Evolutionary conservation across 106 monocot genomes (phyloP).

Genomic region (Ottelia alismoides): DNA sequence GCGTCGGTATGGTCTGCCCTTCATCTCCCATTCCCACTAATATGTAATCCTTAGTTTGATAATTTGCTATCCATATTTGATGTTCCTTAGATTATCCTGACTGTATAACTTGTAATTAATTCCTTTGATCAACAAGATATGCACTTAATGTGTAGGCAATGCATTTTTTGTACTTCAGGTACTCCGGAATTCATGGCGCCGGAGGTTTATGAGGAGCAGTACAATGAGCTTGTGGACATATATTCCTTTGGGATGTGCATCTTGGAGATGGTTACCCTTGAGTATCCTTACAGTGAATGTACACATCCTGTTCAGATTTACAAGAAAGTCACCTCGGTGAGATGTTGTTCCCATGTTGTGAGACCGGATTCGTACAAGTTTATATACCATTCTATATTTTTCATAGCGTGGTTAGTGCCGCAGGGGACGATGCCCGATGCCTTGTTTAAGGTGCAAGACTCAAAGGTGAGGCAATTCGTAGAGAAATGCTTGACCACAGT

Average conservation of each 20-base stretch:
- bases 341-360: no score
- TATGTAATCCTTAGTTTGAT: no score
- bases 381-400: background rate
- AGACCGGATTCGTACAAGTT: no score
- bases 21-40: background rate
- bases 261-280: constrained; percentile 85
- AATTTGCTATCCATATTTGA: no score
- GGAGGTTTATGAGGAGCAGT: constrained; percentile 88
- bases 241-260: constrained; percentile 99
- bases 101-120: background rate
- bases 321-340: constrained; percentile 75
- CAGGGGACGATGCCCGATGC: constrained; percentile 79
- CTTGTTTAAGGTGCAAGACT: constrained; percentile 57
- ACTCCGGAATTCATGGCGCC: constrained; percentile 98
- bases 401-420: no score
- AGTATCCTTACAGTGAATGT: constrained; percentile 93
- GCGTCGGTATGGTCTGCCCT: constrained; percentile 42
- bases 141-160: no score
- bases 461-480: constrained; percentile 58
- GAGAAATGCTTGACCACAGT: constrained; percentile 72
- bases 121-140: no score
- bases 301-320: constrained; percentile 87
- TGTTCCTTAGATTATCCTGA: no score
- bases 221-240: constrained; percentile 86
- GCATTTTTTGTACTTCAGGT: no score